Evolutionary conservation across 148 eudicot genomes (phyloP).

Genomic region (Fagopyrum homotropicum): DNA sequence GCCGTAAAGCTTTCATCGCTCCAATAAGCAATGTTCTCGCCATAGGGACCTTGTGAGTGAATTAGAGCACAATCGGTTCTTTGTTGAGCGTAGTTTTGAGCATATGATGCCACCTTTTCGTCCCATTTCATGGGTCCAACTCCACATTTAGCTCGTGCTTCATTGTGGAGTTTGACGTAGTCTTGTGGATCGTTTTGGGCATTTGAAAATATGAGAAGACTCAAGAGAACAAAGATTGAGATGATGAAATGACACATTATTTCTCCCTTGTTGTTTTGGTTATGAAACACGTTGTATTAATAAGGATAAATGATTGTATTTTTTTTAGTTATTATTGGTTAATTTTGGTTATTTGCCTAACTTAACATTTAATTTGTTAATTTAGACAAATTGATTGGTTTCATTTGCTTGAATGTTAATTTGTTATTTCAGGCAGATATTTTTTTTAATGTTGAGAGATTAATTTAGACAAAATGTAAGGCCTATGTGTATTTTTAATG

Average conservation of each 20-base stretch:
- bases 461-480: too few relatives aligned
- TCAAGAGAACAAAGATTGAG: not conserved
- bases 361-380: not conserved
- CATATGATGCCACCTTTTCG: constrained; percentile 9
- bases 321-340: too few relatives aligned
- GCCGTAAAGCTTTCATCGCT: not conserved
- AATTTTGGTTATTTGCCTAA: too few relatives aligned
- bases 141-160: not conserved
- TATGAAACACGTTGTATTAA: not conserved
- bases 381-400: not conserved
- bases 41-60: constrained; percentile 18
- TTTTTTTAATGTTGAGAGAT: too few relatives aligned
- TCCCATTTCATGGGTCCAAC: not conserved
- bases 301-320: not conserved
- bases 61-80: constrained; percentile 13
- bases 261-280: not conserved
- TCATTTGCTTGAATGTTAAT: too few relatives aligned
- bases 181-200: not conserved
- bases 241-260: not conserved
- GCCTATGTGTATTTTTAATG: too few relatives aligned
- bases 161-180: not conserved
- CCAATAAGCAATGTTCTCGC: constrained; percentile 22
- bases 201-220: not conserved
- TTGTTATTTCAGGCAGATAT: too few relatives aligned
- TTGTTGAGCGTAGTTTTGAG: constrained; percentile 10